Conservation (phyloP, 768 basidiomycete species). For the Termitomyces sp. region DNA sequence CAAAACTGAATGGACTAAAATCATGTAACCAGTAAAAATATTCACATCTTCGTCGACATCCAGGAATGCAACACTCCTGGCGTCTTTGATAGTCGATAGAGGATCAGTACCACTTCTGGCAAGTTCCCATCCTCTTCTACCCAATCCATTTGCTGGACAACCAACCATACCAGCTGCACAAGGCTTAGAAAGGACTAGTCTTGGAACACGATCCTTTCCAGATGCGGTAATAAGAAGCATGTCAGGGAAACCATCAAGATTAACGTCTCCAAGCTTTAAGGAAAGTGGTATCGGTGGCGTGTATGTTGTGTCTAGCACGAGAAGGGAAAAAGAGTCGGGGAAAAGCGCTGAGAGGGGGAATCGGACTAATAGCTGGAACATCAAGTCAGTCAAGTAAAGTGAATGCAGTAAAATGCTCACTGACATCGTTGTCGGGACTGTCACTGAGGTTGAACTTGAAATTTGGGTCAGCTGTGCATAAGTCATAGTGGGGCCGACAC, state of each 20-base stretch:
- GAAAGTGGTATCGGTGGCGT: constrained; percentile 68
- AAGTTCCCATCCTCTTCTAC: constrained; percentile 62
- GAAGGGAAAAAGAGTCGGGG: constrained; percentile 46
- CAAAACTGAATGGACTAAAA: neutral
- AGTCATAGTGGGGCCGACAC: constrained; percentile 73
- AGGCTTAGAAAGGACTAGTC: constrained; percentile 57
- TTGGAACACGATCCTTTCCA: constrained; percentile 44
- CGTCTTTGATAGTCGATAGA: constrained; percentile 69
- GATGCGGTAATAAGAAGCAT: constrained; percentile 53
- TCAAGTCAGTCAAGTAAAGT: neutral
- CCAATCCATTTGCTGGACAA: constrained; percentile 43
- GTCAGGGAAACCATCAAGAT: constrained; percentile 94
- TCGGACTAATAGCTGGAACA: constrained; percentile 52
- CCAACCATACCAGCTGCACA: constrained; percentile 53
- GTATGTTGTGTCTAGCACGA: constrained; percentile 64
- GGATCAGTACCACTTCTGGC: constrained; percentile 49
- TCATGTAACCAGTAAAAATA: constrained; percentile 9
- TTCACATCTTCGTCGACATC: constrained; percentile 96
- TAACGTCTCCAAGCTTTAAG: constrained; percentile 80
- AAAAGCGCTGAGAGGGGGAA: constrained; percentile 63
- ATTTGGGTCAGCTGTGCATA: constrained; percentile 75
- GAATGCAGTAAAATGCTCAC: constrained; percentile 8
- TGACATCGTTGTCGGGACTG: constrained; percentile 43
- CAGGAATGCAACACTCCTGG: constrained; percentile 69
- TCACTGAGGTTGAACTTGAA: constrained; percentile 72